Evolutionary conservation across 2,329 filamentous ascomycete species (phyloP).

Genomic region (Botrytis cinerea): DNA sequence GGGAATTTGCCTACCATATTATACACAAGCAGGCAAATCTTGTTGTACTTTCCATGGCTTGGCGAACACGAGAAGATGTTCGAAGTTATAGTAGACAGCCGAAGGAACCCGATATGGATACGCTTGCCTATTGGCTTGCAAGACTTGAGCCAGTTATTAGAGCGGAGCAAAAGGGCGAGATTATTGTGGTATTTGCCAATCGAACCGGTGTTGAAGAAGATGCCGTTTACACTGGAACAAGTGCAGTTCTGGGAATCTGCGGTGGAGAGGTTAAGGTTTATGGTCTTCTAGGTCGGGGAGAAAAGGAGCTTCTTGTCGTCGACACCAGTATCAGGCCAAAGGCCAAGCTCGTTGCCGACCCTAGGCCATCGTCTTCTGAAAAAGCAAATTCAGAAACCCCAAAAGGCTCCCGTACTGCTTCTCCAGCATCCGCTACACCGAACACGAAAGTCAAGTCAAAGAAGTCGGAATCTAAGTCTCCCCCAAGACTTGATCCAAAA

Average conservation of each 20-base stretch:
- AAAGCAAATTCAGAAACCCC: background rate
- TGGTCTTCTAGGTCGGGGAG: conserved; percentile 67
- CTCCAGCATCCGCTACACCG: background rate
- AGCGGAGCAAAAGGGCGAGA: conserved; percentile 54
- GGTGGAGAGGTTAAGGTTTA: conserved; percentile 67
- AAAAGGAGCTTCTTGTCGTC: conserved; percentile 67
- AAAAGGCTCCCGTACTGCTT: background rate
- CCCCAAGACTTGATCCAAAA: background rate
- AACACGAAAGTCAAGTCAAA: background rate
- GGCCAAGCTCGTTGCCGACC: conserved; percentile 35
- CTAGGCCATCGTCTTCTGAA: conserved; percentile 27
- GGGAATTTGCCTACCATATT: conserved; percentile 54
- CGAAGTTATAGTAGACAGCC: conserved; percentile 51
- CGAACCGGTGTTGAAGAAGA: conserved; percentile 66
- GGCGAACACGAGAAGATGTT: conserved; percentile 63
- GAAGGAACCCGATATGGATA: conserved; percentile 68
- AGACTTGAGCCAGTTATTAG: conserved; percentile 67
- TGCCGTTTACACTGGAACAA: conserved; percentile 72
- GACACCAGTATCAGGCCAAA: conserved; percentile 50
- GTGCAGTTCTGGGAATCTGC: conserved; percentile 66
- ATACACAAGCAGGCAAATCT: conserved; percentile 58
- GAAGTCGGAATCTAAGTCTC: background rate
- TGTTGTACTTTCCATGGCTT: conserved; percentile 75
- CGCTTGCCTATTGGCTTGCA: conserved; percentile 73
- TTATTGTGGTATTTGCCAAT: conserved; percentile 73